Evolutionary conservation across 306 rosid species (phyloP).

Genomic region (Corylus avellana): DNA sequence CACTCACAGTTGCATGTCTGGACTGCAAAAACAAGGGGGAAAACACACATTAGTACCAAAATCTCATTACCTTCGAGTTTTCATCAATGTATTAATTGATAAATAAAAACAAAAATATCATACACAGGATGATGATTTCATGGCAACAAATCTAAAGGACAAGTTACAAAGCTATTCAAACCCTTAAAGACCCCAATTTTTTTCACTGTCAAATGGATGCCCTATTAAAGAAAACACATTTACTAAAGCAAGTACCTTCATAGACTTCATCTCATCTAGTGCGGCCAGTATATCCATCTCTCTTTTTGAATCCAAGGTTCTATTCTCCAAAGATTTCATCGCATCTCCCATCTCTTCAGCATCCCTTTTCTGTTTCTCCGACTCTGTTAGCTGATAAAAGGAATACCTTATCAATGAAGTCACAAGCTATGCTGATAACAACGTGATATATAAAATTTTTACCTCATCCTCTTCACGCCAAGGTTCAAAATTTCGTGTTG

Average conservation of each 20-base stretch:
- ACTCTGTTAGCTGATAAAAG: constrained; percentile 26
- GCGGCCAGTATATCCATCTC: constrained; percentile 84
- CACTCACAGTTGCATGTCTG: constrained; percentile 83
- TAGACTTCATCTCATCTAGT: constrained; percentile 95
- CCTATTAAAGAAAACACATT: constrained; percentile 12
- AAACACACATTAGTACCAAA: constrained; percentile 22
- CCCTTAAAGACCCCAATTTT: not conserved
- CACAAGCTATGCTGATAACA: not conserved
- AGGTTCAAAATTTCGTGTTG: constrained; percentile 54
- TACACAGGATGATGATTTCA: not conserved
- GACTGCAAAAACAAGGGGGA: constrained; percentile 52
- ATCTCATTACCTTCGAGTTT: not conserved
- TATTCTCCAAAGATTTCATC: constrained; percentile 78
- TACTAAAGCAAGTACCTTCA: constrained; percentile 65
- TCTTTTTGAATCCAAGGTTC: constrained; percentile 85
- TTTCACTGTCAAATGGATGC: not conserved
- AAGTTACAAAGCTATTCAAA: not conserved
- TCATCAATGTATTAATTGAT: not conserved
- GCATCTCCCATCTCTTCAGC: constrained; percentile 89
- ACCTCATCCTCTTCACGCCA: constrained; percentile 93
- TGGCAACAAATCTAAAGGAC: constrained; percentile 2
- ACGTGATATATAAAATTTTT: not conserved
- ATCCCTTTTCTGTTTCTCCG: constrained; percentile 60
- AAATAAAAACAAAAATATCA: not conserved
- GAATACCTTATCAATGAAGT: not conserved